These are phyloP conservation scores for Phytophthora constricta DNA, from an alignment of 352 stramenopile genomes.

Conservation along the genomic window DNA sequence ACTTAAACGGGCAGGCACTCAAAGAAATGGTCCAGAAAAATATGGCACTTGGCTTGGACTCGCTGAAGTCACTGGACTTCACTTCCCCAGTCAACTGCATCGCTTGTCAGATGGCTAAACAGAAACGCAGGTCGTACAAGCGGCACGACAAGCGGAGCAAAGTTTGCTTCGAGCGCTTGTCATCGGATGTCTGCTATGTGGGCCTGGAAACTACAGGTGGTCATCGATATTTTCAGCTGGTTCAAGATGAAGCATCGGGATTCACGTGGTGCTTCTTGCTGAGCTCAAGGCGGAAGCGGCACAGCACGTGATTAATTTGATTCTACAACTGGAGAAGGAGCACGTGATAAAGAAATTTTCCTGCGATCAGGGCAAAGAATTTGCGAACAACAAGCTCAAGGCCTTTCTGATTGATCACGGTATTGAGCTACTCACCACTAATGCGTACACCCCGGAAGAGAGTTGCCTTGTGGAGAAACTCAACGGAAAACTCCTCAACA, in stretches of 20 bases:
- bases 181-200: neutral
- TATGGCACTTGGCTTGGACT: too few species aligned
- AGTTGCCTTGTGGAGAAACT: constrained; percentile 7
- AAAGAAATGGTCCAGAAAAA: too few species aligned
- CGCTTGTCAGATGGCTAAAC: neutral
- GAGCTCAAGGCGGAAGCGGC: neutral
- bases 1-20: neutral
- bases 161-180: neutral
- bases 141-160: neutral
- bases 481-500: constrained; percentile 3
- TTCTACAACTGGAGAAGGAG: neutral
- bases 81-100: neutral
- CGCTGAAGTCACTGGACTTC: neutral
- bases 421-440: too few species aligned
- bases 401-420: too few species aligned
- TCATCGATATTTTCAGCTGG: neutral
- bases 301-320: neutral
- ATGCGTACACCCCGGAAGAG: constrained; percentile 12
- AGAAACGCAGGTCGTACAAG: neutral
- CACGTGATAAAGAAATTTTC: too few species aligned
- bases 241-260: neutral
- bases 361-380: too few species aligned
- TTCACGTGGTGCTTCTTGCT: neutral
- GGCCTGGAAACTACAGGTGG: neutral
- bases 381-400: too few species aligned